Conservation (phyloP, 2,329 filamentous ascomycete species). For the Exophiala viscosa region DNA sequence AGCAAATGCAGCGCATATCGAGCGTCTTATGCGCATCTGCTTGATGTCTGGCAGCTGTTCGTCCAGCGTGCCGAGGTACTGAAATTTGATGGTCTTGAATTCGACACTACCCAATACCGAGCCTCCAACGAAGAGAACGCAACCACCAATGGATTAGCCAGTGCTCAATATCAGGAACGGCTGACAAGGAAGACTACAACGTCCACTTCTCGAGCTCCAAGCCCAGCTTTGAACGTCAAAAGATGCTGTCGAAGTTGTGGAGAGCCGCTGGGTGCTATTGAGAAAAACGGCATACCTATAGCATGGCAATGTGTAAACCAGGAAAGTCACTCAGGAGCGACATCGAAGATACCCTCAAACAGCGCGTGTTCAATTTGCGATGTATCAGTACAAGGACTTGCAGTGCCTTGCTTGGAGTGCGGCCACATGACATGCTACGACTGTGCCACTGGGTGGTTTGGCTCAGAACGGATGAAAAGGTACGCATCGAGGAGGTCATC, state of each 20-base stretch:
- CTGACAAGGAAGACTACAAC: slow-evolving; percentile 7
- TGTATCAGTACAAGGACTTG: slow-evolving; percentile 42
- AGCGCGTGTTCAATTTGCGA: slow-evolving; percentile 45
- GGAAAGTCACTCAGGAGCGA: slow-evolving; percentile 32
- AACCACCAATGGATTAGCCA: not conserved
- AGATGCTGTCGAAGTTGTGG: slow-evolving; percentile 43
- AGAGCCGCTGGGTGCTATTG: slow-evolving; percentile 25
- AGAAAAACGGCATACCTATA: slow-evolving; percentile 27
- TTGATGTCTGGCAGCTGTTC: slow-evolving; percentile 57
- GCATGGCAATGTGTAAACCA: slow-evolving; percentile 27
- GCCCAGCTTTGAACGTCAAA: slow-evolving; percentile 39
- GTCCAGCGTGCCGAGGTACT: slow-evolving; percentile 56
- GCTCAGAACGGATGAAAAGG: slow-evolving; percentile 5
- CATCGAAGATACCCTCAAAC: slow-evolving; percentile 14
- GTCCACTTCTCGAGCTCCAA: slow-evolving; percentile 6
- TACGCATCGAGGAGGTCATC: slow-evolving; percentile 10
- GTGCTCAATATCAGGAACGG: slow-evolving; percentile 1
- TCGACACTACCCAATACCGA: not conserved
- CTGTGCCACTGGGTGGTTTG: slow-evolving; percentile 45
- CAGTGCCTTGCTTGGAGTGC: slow-evolving; percentile 46
- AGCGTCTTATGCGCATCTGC: slow-evolving; percentile 54
- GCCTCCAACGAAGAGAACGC: not conserved
- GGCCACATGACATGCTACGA: slow-evolving; percentile 46
- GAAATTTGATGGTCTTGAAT: slow-evolving; percentile 47
- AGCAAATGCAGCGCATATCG: slow-evolving; percentile 53